Evolutionary conservation across 768 basidiomycete species (phyloP).

Genomic region (Mrakia gelida): DNA sequence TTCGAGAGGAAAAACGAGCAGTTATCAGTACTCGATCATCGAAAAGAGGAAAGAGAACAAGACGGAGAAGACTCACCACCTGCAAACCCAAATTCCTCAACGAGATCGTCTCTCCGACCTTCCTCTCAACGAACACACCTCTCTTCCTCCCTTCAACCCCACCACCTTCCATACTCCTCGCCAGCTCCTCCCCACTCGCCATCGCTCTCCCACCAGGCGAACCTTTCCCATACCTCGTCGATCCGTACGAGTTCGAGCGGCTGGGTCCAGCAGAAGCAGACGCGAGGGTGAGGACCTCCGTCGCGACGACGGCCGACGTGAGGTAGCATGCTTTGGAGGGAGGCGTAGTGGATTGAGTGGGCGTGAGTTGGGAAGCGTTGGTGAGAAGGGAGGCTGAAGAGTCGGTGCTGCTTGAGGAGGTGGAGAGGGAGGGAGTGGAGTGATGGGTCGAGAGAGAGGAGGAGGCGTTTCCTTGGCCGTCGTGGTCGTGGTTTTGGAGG

Average conservation of each 20-base stretch:
- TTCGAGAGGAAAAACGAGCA: background rate
- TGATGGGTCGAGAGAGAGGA: constrained; percentile 35
- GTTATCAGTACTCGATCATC: background rate
- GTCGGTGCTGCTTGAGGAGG: constrained; percentile 33
- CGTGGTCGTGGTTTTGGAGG: constrained; percentile 8
- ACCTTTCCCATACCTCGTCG: background rate
- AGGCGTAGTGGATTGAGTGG: constrained; percentile 18
- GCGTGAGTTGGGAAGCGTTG: constrained; percentile 13
- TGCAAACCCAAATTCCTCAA: constrained; percentile 79
- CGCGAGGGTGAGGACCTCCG: constrained; percentile 20
- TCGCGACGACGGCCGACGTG: constrained; percentile 25
- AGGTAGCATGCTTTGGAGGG: constrained; percentile 19
- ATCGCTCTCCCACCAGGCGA: background rate
- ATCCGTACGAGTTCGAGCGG: constrained; percentile 17
- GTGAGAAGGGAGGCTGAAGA: constrained; percentile 34
- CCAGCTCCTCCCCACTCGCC: background rate
- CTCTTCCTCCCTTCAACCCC: background rate
- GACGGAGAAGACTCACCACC: constrained; percentile 60
- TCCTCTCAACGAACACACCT: constrained; percentile 20
- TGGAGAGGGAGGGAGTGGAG: constrained; percentile 35
- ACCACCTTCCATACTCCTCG: background rate
- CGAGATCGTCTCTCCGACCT: constrained; percentile 28
- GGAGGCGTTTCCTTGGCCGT: constrained; percentile 34
- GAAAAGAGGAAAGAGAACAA: background rate
- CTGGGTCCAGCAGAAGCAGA: background rate